phyloP scores from a whole-genome alignment of 2,329 filamentous ascomycete genomes.

The Lachnellula hyalina region DNA sequence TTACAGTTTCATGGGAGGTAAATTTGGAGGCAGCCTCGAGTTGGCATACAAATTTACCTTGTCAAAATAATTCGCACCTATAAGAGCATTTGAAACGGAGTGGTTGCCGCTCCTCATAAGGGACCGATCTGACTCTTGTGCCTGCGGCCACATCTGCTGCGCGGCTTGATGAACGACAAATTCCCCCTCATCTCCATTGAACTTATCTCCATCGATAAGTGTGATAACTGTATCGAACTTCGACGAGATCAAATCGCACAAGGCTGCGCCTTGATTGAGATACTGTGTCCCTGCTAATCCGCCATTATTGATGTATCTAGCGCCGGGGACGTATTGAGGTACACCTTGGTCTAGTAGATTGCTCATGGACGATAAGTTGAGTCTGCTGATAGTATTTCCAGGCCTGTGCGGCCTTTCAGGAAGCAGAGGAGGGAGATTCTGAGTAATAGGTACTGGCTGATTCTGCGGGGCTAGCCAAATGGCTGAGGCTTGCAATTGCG shows the following conservation, averaged over 20 bases:
- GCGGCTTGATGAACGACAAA: slow-evolving; percentile 32
- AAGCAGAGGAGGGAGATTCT: slow-evolving; percentile 15
- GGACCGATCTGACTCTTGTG: slow-evolving; percentile 17
- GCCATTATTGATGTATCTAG: slow-evolving; percentile 39
- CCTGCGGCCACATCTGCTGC: slow-evolving; percentile 17
- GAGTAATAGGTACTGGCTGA: slow-evolving; percentile 17
- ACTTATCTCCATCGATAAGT: slow-evolving; percentile 60
- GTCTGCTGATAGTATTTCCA: slow-evolving; percentile 15
- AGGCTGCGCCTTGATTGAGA: slow-evolving; percentile 40
- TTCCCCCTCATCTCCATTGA: slow-evolving; percentile 48
- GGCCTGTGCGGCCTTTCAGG: slow-evolving; percentile 14
- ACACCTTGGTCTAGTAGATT: slow-evolving; percentile 34
- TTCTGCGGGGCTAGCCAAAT: neutral
- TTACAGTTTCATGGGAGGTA: slow-evolving; percentile 64
- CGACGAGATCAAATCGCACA: slow-evolving; percentile 55
- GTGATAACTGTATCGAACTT: slow-evolving; percentile 66
- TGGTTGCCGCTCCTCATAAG: slow-evolving; percentile 31
- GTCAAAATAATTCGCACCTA: slow-evolving; percentile 57
- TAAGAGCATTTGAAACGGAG: slow-evolving; percentile 32
- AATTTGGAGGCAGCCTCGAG: slow-evolving; percentile 61
- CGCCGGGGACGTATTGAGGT: slow-evolving; percentile 31
- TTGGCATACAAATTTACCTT: slow-evolving; percentile 79
- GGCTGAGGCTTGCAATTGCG: slow-evolving; percentile 14
- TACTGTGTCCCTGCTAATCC: slow-evolving; percentile 39
- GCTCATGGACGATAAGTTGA: slow-evolving; percentile 21